These are phyloP conservation scores for Gleditsia sinensis DNA, from an alignment of 306 rosid species.

Conservation along the genomic window DNA sequence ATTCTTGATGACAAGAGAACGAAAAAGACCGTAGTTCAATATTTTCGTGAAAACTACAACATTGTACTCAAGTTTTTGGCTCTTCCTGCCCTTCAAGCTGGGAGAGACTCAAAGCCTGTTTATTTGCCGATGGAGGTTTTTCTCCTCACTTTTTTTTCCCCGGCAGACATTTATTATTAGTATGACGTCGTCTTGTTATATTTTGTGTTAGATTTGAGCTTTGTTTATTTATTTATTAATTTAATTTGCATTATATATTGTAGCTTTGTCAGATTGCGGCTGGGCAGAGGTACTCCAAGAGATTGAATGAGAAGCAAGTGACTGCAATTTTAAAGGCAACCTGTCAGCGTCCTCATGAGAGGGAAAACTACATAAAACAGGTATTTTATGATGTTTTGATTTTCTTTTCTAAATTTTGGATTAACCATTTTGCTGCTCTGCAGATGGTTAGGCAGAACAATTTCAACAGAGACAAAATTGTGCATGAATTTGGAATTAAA, in stretches of 20 bases:
- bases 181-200: too few species aligned
- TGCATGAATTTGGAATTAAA: slow-evolving; percentile 48
- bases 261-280: slow-evolving; percentile 60
- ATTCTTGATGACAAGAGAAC: slow-evolving; percentile 48
- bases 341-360: slow-evolving; percentile 56
- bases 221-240: not conserved
- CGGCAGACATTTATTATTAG: too few species aligned
- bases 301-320: slow-evolving; percentile 64
- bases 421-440: not conserved
- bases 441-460: slow-evolving; percentile 42
- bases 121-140: slow-evolving; percentile 84
- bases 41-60: slow-evolving; percentile 54
- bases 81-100: slow-evolving; percentile 80
- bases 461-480: slow-evolving; percentile 31
- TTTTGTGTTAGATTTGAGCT: not conserved
- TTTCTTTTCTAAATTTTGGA: not conserved
- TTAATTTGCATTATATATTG: not conserved
- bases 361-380: slow-evolving; percentile 40
- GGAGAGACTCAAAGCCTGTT: slow-evolving; percentile 57
- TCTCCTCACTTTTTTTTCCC: not conserved
- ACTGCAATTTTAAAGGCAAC: slow-evolving; percentile 58
- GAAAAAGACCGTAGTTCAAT: slow-evolving; percentile 35
- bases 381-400: slow-evolving; percentile 20
- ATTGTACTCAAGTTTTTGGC: not conserved
- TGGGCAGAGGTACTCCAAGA: slow-evolving; percentile 72